Evolutionary conservation across 2,329 filamentous ascomycete species (phyloP), one percentile per base, ranked within the genome.

Genomic region (Corniculantispora saksenae): DNA sequence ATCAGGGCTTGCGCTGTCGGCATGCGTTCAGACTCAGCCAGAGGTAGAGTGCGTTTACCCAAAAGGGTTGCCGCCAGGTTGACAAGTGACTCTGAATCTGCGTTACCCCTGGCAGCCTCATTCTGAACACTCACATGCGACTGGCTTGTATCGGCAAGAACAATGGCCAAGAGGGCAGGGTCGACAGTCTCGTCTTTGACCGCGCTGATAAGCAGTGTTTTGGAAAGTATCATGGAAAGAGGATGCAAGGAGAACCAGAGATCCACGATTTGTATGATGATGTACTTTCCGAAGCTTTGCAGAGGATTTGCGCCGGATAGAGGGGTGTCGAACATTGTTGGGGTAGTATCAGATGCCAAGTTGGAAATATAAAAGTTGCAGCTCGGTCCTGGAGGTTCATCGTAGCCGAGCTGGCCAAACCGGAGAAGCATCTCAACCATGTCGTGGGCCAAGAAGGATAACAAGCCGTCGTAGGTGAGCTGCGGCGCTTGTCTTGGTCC

Each of bases 341-440:
- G 48, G 10, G 48, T 51, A 4, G 48, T 29, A 51, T 51, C 48
- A 51, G 48, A 23, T 15, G 48, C 48, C 48, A 51, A n/a, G 25
- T 29, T 51, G n/a, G 48, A 51, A 51, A 51, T 51, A 51, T 51
- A 51, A 29, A 51, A 51, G 48, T 51, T 51, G 48, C 48, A 7
- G 48, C 48, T 51, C 3, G 48, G 48, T 9, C 48, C 48, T 12
- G n/a, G n/a, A 21, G 48, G 48, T 29, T 51, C 10, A 9, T 51
- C 48, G 17, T 9, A 51, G 48, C 48, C 48, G 21, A 51, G 48
- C 48, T 51, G 48, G 17, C 48, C 48, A 51, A 51, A 51, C 17
- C 25, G 48, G 48, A 51, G 48, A 51, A 51, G 48, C 48, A 51
- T 51, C n/a, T 51, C 48, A 29, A 51, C 48, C 48, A 51, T 51